A percentile compares a stretch with the other conserved stretches of the same genome.
phyloP scores from a whole-genome alignment of 306 rosid genomes.

The Boehmeria nivea region DNA sequence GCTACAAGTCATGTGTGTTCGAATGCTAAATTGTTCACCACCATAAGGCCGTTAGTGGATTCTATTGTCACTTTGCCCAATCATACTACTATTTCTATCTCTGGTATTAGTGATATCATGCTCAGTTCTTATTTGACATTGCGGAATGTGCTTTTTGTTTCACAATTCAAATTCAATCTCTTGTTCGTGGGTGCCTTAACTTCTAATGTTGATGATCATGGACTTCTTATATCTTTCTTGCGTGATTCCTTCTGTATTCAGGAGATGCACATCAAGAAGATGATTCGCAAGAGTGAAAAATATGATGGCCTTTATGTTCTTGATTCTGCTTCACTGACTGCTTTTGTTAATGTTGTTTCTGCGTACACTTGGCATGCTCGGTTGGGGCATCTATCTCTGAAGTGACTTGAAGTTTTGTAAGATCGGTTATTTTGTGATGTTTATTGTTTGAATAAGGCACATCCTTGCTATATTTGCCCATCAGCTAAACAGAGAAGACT shows the following conservation, averaged over 20 bases:
- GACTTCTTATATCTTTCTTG: background rate
- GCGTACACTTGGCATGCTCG: background rate
- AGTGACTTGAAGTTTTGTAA: background rate
- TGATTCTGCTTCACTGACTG: background rate
- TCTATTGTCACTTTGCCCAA: background rate
- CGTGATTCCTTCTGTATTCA: too few species aligned
- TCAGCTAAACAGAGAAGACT: slow-evolving; percentile 11
- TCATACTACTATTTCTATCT: background rate
- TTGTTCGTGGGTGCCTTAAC: background rate
- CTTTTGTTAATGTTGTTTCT: background rate
- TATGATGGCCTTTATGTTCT: background rate
- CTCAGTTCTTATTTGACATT: background rate
- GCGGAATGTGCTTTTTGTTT: background rate
- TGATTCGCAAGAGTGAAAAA: background rate
- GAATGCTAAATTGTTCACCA: background rate
- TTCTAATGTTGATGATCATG: background rate
- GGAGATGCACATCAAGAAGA: background rate
- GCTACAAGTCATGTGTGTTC: background rate
- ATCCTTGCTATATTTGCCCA: slow-evolving; percentile 1
- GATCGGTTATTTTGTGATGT: background rate
- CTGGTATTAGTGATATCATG: background rate
- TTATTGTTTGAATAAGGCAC: background rate
- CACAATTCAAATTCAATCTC: background rate
- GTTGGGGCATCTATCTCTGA: background rate
- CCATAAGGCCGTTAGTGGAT: background rate